These are phyloP conservation scores for Amanita thiersii DNA, from an alignment of 768 basidiomycete species.

Conservation along the genomic window DNA sequence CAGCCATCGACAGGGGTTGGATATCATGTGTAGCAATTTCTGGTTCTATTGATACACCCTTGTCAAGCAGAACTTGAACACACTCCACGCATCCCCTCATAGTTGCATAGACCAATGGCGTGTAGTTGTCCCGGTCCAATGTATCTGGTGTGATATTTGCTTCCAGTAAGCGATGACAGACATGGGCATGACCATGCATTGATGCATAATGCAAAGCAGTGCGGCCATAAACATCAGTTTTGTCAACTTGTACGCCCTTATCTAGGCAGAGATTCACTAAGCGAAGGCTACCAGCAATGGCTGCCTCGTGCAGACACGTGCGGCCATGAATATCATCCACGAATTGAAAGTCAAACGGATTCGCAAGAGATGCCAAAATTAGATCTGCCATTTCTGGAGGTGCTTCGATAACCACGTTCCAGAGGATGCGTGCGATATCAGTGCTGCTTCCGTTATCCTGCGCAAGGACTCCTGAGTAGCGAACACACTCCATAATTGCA, in stretches of 20 bases:
- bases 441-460: conserved; percentile 52
- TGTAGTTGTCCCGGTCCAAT: conserved; percentile 90
- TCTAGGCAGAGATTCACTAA: conserved; percentile 78
- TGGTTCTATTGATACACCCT: conserved; percentile 60
- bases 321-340: conserved; percentile 97
- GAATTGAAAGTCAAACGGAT: conserved; percentile 82
- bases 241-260: conserved; percentile 61
- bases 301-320: conserved; percentile 89
- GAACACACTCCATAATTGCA: conserved; percentile 61
- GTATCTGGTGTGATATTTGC: conserved; percentile 57
- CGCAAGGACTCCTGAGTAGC: conserved; percentile 58
- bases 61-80: conserved; percentile 72
- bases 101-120: conserved; percentile 89
- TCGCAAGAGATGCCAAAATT: conserved; percentile 56
- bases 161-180: conserved; percentile 72
- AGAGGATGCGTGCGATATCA: conserved; percentile 86
- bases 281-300: conserved; percentile 72
- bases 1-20: conserved; percentile 84
- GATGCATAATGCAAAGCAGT: conserved; percentile 93
- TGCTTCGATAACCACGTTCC: conserved; percentile 86
- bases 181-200: conserved; percentile 77
- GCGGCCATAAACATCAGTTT: conserved; percentile 84
- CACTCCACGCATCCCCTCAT: conserved; percentile 77
- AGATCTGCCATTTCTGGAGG: conserved; percentile 64
- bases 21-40: conserved; percentile 55